These are phyloP conservation scores for Fusarium sp. DNA, from an alignment of 2,329 filamentous ascomycete species.

Conservation along the genomic window DNA sequence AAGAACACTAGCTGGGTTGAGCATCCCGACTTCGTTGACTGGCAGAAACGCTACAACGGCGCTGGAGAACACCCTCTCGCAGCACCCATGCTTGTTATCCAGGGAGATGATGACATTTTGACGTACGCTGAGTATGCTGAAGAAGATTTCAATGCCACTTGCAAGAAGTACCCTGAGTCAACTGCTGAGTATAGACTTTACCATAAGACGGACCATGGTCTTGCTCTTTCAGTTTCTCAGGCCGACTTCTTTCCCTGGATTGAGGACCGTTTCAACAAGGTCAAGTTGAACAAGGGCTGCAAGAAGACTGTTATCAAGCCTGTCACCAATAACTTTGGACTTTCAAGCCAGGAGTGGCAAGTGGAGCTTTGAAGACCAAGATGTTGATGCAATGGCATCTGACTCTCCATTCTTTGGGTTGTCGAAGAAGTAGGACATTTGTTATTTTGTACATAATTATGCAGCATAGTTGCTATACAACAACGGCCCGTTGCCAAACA, in stretches of 20 bases:
- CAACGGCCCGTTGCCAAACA: neutral
- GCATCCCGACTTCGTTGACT: constrained; percentile 7
- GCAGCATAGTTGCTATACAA: neutral
- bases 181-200: neutral
- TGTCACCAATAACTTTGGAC: neutral
- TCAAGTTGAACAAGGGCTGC: neutral
- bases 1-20: constrained; percentile 21
- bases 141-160: constrained; percentile 11
- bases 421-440: no score
- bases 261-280: neutral
- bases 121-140: neutral
- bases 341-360: neutral
- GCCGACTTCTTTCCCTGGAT: constrained; percentile 2
- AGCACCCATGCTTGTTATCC: constrained; percentile 18
- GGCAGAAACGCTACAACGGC: constrained; percentile 24
- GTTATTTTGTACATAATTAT: neutral
- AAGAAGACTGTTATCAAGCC: neutral
- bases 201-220: neutral
- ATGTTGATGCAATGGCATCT: neutral
- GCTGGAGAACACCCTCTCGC: constrained; percentile 4
- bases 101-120: constrained; percentile 9
- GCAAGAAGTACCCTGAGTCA: neutral
- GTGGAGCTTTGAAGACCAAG: neutral
- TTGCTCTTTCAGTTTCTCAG: neutral
- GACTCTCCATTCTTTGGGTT: neutral